phyloP scores from a whole-genome alignment of 75 land plant genomes.

The Cryptomeria japonica region DNA sequence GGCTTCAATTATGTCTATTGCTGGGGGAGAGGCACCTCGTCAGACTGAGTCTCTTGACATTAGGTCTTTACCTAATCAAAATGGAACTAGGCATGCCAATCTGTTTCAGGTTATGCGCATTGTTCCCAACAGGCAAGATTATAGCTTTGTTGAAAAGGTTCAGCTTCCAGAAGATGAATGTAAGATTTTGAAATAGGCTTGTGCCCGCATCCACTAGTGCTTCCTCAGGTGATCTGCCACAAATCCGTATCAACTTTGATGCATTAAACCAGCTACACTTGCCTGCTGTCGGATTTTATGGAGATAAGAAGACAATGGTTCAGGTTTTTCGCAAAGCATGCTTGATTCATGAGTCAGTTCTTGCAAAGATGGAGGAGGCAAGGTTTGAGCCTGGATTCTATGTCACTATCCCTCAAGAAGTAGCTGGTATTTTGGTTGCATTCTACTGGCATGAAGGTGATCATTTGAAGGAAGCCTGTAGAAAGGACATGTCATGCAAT shows the following conservation, averaged over 20 bases:
- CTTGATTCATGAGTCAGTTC: neutral
- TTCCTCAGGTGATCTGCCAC: too few relatives aligned
- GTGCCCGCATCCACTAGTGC: too few relatives aligned
- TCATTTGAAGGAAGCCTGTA: conserved; percentile 11
- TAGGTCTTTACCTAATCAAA: too few relatives aligned
- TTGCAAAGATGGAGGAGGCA: neutral
- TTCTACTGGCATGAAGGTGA: conserved; percentile 29
- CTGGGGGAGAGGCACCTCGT: too few relatives aligned
- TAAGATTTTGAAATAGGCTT: too few relatives aligned
- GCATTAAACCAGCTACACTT: conserved; percentile 1
- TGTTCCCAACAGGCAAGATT: too few relatives aligned
- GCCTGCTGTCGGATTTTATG: conserved; percentile 15
- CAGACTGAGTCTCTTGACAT: too few relatives aligned
- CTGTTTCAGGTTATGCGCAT: too few relatives aligned
- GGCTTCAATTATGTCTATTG: too few relatives aligned
- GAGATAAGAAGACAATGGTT: conserved; percentile 13
- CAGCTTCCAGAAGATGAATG: too few relatives aligned
- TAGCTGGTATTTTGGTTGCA: neutral
- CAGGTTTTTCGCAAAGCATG: conserved; percentile 4
- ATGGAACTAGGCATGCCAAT: too few relatives aligned
- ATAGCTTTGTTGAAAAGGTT: too few relatives aligned
- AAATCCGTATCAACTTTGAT: conserved; percentile 8
- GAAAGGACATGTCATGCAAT: conserved; percentile 40
- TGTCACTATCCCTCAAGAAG: neutral
- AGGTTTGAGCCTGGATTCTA: conserved; percentile 18